A percentile compares a stretch with the other conserved stretches of the same genome.
Conservation (phyloP, 2,329 filamentous ascomycete genomes). For the Fusarium brachygibbosum region DNA sequence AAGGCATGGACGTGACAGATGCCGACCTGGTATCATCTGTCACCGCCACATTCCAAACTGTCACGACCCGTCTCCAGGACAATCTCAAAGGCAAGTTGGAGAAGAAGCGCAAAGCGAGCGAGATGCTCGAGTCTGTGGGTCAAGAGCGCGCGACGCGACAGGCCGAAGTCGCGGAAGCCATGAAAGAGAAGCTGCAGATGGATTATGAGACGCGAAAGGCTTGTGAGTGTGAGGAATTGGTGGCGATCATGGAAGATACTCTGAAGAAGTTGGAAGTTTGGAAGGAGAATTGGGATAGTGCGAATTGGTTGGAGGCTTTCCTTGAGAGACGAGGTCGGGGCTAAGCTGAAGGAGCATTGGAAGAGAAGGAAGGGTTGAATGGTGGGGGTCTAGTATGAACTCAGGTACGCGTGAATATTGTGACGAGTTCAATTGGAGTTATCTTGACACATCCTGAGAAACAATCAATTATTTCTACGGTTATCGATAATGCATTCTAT, state of each 20-base stretch:
- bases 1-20: not conserved
- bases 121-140: not conserved
- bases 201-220: not conserved
- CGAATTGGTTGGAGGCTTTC: not conserved
- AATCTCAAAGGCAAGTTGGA: not conserved
- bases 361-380: not conserved
- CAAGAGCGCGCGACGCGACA: not conserved
- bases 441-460: not conserved
- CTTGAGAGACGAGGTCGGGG: not conserved
- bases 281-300: accelerated
- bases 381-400: not conserved
- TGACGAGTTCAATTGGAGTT: not conserved
- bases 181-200: not conserved
- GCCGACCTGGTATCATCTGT: not conserved
- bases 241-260: not conserved
- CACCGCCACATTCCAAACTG: not conserved
- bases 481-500: too few relatives aligned
- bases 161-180: not conserved
- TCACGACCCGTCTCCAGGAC: not conserved
- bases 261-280: not conserved
- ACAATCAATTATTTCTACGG: too few relatives aligned
- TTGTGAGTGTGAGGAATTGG: not conserved
- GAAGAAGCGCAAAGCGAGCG: not conserved
- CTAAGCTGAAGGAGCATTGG: not conserved
- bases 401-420: not conserved